Evolutionary conservation across 2,329 filamentous ascomycete species (phyloP).

Genomic region (Colletotrichum salicis): DNA sequence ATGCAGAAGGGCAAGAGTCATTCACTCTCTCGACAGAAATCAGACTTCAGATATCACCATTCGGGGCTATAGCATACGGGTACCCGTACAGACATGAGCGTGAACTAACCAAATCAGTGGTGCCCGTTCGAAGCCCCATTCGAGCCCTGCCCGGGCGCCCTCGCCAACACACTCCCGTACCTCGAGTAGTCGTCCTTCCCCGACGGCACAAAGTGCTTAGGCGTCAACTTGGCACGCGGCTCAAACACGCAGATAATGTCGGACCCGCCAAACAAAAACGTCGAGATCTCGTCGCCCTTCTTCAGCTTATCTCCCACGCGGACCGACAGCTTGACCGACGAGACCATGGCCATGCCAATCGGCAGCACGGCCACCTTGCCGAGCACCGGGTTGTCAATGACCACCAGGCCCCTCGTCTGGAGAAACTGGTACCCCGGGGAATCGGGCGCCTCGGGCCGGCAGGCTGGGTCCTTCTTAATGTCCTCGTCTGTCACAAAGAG

Average conservation of each 20-base stretch:
- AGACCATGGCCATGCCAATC: slow-evolving; percentile 57
- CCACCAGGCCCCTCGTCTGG: slow-evolving; percentile 50
- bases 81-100: not conserved
- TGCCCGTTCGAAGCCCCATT: not conserved
- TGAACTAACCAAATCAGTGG: not conserved
- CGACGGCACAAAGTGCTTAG: slow-evolving; percentile 37
- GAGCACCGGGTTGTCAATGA: slow-evolving; percentile 49
- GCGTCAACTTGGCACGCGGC: slow-evolving; percentile 35
- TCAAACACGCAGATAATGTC: slow-evolving; percentile 55
- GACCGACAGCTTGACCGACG: slow-evolving; percentile 49
- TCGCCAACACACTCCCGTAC: slow-evolving; percentile 37
- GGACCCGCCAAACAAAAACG: slow-evolving; percentile 56
- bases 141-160: slow-evolving; percentile 1
- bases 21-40: not conserved
- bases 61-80: not conserved
- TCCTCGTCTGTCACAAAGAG: slow-evolving; percentile 8
- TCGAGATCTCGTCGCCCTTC: slow-evolving; percentile 55
- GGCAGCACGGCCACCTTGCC: slow-evolving; percentile 54
- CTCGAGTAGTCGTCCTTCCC: slow-evolving; percentile 35
- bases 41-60: not conserved
- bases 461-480: not conserved
- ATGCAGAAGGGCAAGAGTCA: not conserved
- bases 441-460: slow-evolving; percentile 45
- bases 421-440: slow-evolving; percentile 52
- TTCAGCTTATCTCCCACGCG: slow-evolving; percentile 38